phyloP scores from a whole-genome alignment of 176 grass and related monocot species.

The Pontederia paniculata region DNA sequence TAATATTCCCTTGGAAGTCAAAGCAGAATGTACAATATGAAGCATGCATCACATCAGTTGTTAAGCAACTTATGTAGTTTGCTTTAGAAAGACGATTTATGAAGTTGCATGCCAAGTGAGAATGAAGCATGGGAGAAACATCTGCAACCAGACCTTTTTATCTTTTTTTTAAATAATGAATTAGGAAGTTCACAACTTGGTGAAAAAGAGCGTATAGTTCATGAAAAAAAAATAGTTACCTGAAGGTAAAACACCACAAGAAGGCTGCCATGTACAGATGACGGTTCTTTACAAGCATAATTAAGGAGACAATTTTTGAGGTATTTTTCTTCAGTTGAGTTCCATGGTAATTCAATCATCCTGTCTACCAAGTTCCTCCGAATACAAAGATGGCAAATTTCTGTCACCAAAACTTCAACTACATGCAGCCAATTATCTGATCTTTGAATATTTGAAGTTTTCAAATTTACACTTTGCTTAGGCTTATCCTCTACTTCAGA shows the following conservation, averaged over 20 bases:
- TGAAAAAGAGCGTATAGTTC: conserved; percentile 1
- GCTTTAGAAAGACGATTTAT: too few relatives aligned
- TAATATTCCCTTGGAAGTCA: too few relatives aligned
- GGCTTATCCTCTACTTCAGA: conserved; percentile 40
- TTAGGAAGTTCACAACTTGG: not conserved
- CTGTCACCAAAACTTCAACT: conserved; percentile 52
- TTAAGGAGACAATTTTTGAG: conserved; percentile 77
- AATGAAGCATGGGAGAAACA: too few relatives aligned
- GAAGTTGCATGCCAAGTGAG: too few relatives aligned
- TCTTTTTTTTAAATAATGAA: conserved; percentile 1
- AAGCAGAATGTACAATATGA: too few relatives aligned
- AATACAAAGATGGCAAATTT: conserved; percentile 68
- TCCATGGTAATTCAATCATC: conserved; percentile 94
- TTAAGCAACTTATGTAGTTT: too few relatives aligned
- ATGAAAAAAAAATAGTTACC: conserved; percentile 24
- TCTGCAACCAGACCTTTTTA: too few relatives aligned
- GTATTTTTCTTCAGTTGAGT: conserved; percentile 69
- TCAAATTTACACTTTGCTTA: conserved; percentile 13
- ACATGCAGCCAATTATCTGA: conserved; percentile 41
- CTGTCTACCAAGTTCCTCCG: conserved; percentile 53
- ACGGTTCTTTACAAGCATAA: conserved; percentile 45
- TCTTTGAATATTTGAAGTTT: conserved; percentile 16
- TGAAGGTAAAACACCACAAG: conserved; percentile 92
- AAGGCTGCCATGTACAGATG: conserved; percentile 53
- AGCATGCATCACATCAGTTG: too few relatives aligned